Conservation (phyloP, 1,284 basidiomycete species). For the Sanghuangporus sanghuang region DNA sequence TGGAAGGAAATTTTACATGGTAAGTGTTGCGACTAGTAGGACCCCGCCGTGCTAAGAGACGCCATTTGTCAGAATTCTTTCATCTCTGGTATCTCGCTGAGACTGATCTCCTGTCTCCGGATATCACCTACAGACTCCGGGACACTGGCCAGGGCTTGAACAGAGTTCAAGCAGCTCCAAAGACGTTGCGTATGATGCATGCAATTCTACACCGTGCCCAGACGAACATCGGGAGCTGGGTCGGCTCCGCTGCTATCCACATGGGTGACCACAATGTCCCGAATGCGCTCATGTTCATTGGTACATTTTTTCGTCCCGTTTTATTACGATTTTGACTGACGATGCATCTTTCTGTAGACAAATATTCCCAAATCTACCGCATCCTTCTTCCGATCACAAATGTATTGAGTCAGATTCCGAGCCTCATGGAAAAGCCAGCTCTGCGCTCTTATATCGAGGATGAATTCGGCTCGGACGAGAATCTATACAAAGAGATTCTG, state of each 20-base stretch:
- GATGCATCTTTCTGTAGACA: conserved; percentile 41
- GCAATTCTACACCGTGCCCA: conserved; percentile 75
- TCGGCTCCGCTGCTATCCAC: conserved; percentile 54
- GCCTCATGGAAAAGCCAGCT: conserved; percentile 58
- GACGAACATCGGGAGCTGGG: conserved; percentile 71
- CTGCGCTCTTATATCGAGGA: conserved; percentile 70
- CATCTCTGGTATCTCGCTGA: conserved; percentile 76
- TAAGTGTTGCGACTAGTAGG: conserved; percentile 27
- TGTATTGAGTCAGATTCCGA: conserved; percentile 63
- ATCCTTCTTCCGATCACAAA: conserved; percentile 81
- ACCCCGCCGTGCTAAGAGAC: not conserved
- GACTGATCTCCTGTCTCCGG: conserved; percentile 71
- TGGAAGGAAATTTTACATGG: conserved; percentile 82
- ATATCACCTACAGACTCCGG: conserved; percentile 64
- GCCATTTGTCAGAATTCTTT: conserved; percentile 62
- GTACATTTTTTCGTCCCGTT: conserved; percentile 25
- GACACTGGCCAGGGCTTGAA: conserved; percentile 83
- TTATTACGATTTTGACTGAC: not conserved
- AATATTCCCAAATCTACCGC: conserved; percentile 83
- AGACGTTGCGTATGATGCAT: conserved; percentile 82
- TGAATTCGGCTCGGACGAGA: conserved; percentile 71
- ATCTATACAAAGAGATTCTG: conserved; percentile 61
- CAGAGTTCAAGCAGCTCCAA: conserved; percentile 76
- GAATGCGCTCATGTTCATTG: conserved; percentile 78
- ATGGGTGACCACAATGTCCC: conserved; percentile 84